These are phyloP conservation scores for Aspergillus pseudotamarii DNA, from an alignment of 2,329 filamentous ascomycete species.

Conservation along the genomic window DNA sequence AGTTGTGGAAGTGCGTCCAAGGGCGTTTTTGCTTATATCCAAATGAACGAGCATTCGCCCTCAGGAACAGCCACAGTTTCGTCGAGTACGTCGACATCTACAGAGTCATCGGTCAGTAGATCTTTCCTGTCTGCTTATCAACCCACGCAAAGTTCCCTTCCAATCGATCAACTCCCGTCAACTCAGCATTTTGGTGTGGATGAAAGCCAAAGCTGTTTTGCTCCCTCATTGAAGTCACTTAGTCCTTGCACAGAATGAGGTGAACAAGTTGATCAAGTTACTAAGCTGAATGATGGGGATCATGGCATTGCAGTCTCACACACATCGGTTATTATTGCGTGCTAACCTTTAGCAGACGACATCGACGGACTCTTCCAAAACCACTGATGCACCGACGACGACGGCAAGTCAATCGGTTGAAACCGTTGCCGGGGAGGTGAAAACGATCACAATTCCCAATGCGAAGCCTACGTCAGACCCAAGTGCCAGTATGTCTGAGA, in stretches of 20 bases:
- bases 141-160: neutral
- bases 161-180: neutral
- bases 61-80: conserved; percentile 35
- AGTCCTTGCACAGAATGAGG: neutral
- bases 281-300: neutral
- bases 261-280: neutral
- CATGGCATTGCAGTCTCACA: neutral
- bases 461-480: conserved; percentile 20
- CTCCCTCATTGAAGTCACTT: neutral
- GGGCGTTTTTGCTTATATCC: conserved; percentile 48
- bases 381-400: conserved; percentile 17
- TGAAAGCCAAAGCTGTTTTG: neutral
- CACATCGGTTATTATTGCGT: neutral
- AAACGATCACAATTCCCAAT: conserved; percentile 31
- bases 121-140: neutral
- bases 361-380: conserved; percentile 17
- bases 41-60: conserved; percentile 35
- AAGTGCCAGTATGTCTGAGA: neutral
- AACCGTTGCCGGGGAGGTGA: conserved; percentile 30
- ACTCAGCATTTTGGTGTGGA: neutral
- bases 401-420: conserved; percentile 16
- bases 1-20: conserved; percentile 45
- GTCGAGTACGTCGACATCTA: conserved; percentile 24
- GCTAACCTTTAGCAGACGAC: conserved; percentile 16
- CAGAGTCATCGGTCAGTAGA: conserved; percentile 29